These are phyloP conservation scores for Penicillium sp. DNA, from an alignment of 2,329 filamentous ascomycete species.

Conservation along the genomic window DNA sequence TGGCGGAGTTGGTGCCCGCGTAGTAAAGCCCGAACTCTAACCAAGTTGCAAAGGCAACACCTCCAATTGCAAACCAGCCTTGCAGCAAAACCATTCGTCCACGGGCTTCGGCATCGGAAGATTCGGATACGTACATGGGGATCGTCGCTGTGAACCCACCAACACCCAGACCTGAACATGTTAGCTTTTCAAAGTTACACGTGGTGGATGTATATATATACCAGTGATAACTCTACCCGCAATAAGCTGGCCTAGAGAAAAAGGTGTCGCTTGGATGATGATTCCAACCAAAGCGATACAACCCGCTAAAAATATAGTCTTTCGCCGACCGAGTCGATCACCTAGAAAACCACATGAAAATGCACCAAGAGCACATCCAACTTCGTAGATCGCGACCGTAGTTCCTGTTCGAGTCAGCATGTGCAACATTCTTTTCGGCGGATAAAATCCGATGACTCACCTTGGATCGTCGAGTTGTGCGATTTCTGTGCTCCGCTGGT, in stretches of 20 bases:
- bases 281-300: conserved; percentile 16
- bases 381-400: conserved; percentile 26
- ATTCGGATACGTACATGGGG: conserved; percentile 25
- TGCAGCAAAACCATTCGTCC: conserved; percentile 20
- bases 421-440: neutral
- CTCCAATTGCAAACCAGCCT: conserved; percentile 21
- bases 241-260: conserved; percentile 12
- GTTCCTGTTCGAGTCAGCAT: conserved; percentile 15
- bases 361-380: conserved; percentile 24
- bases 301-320: conserved; percentile 17
- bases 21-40: conserved; percentile 44
- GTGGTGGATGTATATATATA: neutral
- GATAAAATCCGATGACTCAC: neutral
- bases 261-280: conserved; percentile 17
- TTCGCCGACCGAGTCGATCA: conserved; percentile 20
- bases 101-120: conserved; percentile 14
- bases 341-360: conserved; percentile 13
- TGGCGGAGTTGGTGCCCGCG: conserved; percentile 28
- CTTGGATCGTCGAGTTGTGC: conserved; percentile 20
- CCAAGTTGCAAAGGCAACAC: conserved; percentile 34
- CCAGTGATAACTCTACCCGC: conserved; percentile 18
- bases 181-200: neutral
- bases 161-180: conserved; percentile 20
- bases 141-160: conserved; percentile 27
- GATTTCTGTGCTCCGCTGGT: conserved; percentile 12